Evolutionary conservation across 352 stramenopile genomes (phyloP), one percentile per base, ranked within the genome.

Genomic region (Globisporangium perplexum): DNA sequence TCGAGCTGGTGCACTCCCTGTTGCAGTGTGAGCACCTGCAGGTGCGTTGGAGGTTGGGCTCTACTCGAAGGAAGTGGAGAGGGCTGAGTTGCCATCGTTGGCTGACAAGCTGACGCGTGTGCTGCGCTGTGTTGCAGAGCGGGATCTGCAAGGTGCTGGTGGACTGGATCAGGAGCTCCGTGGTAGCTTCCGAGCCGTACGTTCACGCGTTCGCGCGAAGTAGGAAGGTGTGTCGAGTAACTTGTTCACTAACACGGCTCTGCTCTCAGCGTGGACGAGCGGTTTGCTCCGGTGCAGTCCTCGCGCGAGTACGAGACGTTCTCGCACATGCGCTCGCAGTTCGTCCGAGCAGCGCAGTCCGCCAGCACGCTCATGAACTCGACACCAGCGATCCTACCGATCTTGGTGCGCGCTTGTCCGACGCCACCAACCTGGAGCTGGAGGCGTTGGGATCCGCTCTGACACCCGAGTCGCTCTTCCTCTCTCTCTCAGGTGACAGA

Each of bases 221-320:
- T 6, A 36, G n/a, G n/a, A n/a, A n/a, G n/a, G n/a, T n/a, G n/a
- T 31, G 23, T 30, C 23, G 4, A 15, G 4, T 12, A 18, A 12
- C 33, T 39, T 12, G 33, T 20, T 18, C 8, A 10, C 30, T 39
- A 8, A 51, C 28, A 15, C 26, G 6, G 1, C 4, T 14, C 18
- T 22, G 15, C 49, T 42, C 22, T 2, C 15, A 77, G 73, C 23
- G 31, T 74, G 20, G 69, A 83, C 8, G 53, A 68, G 8, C 57
- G 60, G 10, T 79, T 80, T 20, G 39, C 53, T 2, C 28, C 46
- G 0, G 68, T 83, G 18, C 49, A 68, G 49, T 51, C 69, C 42
- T 83, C 72, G 22, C 69, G 58, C 12, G 72, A 84, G 47, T 72
- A 78, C 53, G 77, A 88, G 38, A 76, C 71, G 42, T 81, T 76